A percentile compares a stretch with the other conserved stretches of the same genome.
Evolutionary conservation across 176 grass and related monocot species (phyloP).

Genomic region (Tuctoria greenei): DNA sequence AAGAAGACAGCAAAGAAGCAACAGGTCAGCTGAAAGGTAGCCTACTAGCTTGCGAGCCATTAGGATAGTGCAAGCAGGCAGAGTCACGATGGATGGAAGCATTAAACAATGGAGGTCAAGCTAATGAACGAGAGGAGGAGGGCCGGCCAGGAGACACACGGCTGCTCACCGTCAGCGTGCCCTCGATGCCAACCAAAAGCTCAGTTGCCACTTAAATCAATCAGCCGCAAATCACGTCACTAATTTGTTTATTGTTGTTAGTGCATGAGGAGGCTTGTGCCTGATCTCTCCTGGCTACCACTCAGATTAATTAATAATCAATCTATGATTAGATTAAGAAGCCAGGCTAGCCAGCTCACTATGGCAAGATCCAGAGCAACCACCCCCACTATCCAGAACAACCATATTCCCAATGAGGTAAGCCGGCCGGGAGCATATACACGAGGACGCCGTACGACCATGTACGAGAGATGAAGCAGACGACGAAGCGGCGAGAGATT

Average conservation of each 20-base stretch:
- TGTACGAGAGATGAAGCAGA: neutral
- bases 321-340: conserved; percentile 14
- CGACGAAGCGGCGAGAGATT: neutral
- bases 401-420: conserved; percentile 47
- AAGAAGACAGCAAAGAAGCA: neutral
- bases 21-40: neutral
- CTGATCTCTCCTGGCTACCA: neutral
- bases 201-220: neutral
- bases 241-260: conserved; percentile 25
- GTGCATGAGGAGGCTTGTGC: conserved; percentile 27
- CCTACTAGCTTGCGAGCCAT: conserved; percentile 18
- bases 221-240: neutral
- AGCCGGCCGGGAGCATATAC: neutral
- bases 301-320: neutral
- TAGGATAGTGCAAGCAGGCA: conserved; percentile 13
- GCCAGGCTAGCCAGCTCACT: neutral
- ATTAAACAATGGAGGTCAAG: neutral
- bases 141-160: conserved; percentile 43
- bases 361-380: conserved; percentile 47
- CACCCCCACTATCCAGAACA: conserved; percentile 25
- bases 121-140: conserved; percentile 40
- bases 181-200: conserved; percentile 43
- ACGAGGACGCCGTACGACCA: conserved; percentile 1
- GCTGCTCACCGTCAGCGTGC: conserved; percentile 32
- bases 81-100: neutral